Base-by-base conservation (phyloP, 768 basidiomycete species). In the Leccinum longicurvipes region DNA sequence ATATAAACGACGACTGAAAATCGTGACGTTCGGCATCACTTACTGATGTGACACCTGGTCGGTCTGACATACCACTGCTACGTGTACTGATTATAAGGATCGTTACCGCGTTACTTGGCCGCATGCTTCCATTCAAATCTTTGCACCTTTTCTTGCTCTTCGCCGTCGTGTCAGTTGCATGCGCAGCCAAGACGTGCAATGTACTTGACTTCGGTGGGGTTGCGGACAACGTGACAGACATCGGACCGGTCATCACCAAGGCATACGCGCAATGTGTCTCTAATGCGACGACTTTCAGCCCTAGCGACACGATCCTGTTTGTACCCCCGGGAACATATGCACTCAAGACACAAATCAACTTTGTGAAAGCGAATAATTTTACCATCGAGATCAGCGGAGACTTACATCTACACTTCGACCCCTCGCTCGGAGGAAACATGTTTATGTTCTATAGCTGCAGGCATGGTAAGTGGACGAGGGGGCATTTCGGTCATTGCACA, bases 321-420 rank as follows among this genome's bases (percentile, higher is more conserved):
- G 50, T 62, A 4, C 64, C 63, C 12, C 1, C 32, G 2, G 59
- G 59, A 27, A 45, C 34, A 6, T 53, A 51, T 19, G 54, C 54
- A 3, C 28, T 62, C 34, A 3, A 51, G 17, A 39, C 60, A 12
- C 2, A 14, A 7, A 48, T 58, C 31, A 32, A 4, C 5, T 41
- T 57, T 10, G 1, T 5, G 6, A 9, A 52, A 0, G 48, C 47
- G 0, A 10, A 25, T 4, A 6, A 23, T 25, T 51, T 53, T 8
- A 51, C 63, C 17, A 14, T 58, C 19, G 7, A 52, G 41, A 50
- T 57, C 12, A 29, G 49, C 6, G 55, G 63, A 0, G 53, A 44
- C 17, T 50, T 54, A 51, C 14, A 52, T 42, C 50, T 51, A 28
- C 44, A 34, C 6, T 50, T 63, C 7, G 0, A 56, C 19, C 6